Conservation (phyloP, 768 basidiomycete genomes). For the Pulveroboletus sp. region DNA sequence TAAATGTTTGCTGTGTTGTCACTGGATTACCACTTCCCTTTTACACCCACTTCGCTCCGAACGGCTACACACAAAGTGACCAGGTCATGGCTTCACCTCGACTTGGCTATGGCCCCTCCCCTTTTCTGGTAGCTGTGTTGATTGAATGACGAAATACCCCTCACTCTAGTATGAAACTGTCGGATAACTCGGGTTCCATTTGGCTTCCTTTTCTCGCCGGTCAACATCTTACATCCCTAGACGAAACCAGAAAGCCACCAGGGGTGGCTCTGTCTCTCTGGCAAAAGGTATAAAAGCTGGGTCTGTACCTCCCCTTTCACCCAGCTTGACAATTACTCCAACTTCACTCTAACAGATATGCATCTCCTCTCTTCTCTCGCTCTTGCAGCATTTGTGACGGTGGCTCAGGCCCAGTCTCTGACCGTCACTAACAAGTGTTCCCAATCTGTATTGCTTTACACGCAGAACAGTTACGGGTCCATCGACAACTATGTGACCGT, state of each 20-base stretch:
- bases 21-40: neutral
- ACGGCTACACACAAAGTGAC: too few relatives aligned
- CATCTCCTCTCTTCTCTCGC: conserved; percentile 15
- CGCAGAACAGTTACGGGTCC: conserved; percentile 27
- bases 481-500: conserved; percentile 28
- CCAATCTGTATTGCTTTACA: conserved; percentile 29
- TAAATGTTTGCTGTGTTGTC: neutral
- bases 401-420: conserved; percentile 27
- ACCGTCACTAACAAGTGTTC: conserved; percentile 26
- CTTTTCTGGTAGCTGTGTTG: too few relatives aligned
- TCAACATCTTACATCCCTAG: neutral
- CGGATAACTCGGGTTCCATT: too few relatives aligned
- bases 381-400: conserved; percentile 17
- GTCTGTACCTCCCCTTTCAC: neutral
- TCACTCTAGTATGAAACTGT: too few relatives aligned
- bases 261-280: neutral
- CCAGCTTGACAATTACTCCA: conserved; percentile 2
- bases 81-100: too few relatives aligned
- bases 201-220: neutral
- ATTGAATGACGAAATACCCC: too few relatives aligned
- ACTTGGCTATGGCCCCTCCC: too few relatives aligned
- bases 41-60: neutral
- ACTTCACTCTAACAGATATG: conserved; percentile 16
- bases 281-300: conserved; percentile 14
- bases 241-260: neutral